Evolutionary conservation across 2,329 filamentous ascomycete genomes (phyloP), one percentile per base, ranked within the genome.

Genomic region (Didymella exigua): DNA sequence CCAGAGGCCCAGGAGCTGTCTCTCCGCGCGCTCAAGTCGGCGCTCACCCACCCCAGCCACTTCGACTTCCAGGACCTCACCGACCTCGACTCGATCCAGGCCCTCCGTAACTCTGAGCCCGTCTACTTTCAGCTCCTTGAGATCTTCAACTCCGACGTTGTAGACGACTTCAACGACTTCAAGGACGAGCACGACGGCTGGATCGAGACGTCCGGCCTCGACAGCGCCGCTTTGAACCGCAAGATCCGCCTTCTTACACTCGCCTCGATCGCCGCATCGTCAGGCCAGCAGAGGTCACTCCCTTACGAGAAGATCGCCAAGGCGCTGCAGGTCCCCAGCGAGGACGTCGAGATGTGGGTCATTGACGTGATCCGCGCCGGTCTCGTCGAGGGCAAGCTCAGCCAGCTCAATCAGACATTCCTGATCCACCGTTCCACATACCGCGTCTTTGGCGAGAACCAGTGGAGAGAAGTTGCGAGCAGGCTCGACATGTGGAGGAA

Each of bases 231-330:
- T 59, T 85, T 98, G 64, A 87, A 92, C 82, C 91, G 89, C 77
- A 99, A 99, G 84, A 97, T 98, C 84, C 91, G 95, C 66, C 86
- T 99, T 40, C 85, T 99, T 55, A 98, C 95, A 13, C 89, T 99
- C 64, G 89, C 93, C 63, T 93, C 89, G 63, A 84, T 98, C 62
- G 92, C 93, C 18, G 91, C 93, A 31, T 87, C 89, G 64, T 89
- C 89, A 23, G 73, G 75, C 19, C 88, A 89, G 58, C 90, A 86
- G 69, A 90, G 93, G 70, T 91, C 95, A 71, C 89, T 99, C 48
- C 89, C 93, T 58, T 99, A 99, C 79, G 82, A 84, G 63, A 85
- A 85, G 71, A 97, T 99, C 72, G 86, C 89, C 62, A 89, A 89
- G 73, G 89, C 91, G 5, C 86, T 99, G 41, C 89, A 95, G 77